These are phyloP conservation scores for Arctostaphylos glauca DNA, from an alignment of 148 eudicot species.

Conservation along the genomic window DNA sequence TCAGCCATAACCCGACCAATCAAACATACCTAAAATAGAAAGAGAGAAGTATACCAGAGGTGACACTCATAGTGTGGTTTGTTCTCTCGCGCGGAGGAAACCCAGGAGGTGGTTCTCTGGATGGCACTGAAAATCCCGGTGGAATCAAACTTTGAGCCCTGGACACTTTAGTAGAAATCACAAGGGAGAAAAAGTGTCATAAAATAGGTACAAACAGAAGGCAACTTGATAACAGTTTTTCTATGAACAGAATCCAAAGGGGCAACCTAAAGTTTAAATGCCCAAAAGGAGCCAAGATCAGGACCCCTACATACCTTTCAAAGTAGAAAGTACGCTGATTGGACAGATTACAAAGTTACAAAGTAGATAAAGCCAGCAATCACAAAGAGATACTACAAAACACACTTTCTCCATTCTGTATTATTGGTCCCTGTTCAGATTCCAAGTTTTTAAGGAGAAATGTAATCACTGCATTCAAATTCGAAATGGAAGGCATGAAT, in stretches of 20 bases:
- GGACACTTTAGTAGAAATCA: constrained; percentile 24
- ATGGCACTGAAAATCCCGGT: constrained; percentile 46
- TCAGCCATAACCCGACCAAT: neutral
- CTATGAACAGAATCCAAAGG: neutral
- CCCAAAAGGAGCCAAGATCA: neutral
- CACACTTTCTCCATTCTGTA: no score
- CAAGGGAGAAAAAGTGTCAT: neutral
- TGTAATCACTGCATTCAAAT: neutral
- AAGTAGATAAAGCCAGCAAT: no score
- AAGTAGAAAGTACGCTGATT: neutral
- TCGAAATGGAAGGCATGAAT: neutral
- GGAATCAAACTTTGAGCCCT: constrained; percentile 40
- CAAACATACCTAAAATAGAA: neutral
- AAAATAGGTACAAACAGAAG: neutral
- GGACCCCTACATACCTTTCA: neutral
- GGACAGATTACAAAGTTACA: neutral
- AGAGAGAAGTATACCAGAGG: constrained; percentile 34
- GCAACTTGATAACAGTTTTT: neutral
- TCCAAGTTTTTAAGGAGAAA: neutral
- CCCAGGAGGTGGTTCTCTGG: constrained; percentile 49
- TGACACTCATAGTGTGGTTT: constrained; percentile 21
- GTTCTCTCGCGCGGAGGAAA: constrained; percentile 37
- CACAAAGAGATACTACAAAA: no score
- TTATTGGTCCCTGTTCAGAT: no score
- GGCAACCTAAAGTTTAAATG: neutral